Evolutionary conservation across 139 green algal species (phyloP).

Genomic region (Prasinococcaceae sp.): DNA sequence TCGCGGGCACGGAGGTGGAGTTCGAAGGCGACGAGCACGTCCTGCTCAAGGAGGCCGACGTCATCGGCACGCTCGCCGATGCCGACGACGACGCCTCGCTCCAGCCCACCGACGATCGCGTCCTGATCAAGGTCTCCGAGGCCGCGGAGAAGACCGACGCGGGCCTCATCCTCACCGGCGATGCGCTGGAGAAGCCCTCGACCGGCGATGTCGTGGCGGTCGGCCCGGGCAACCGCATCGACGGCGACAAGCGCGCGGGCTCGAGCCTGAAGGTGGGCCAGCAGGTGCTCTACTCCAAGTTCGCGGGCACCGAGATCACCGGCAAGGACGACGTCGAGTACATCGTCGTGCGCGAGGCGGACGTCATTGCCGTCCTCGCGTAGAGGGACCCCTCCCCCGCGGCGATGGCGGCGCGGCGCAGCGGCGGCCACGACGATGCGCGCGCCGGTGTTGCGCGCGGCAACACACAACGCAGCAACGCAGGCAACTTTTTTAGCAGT

Average conservation of each 20-base stretch:
- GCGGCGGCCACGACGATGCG: too few relatives aligned
- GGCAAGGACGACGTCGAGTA: too few relatives aligned
- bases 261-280: slow-evolving; percentile 16
- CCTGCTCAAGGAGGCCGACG: slow-evolving; percentile 55
- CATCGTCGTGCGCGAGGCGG: too few relatives aligned
- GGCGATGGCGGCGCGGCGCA: too few relatives aligned
- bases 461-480: too few relatives aligned
- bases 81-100: slow-evolving; percentile 41
- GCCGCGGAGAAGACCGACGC: slow-evolving; percentile 53
- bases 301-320: slow-evolving; percentile 26
- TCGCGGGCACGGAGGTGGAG: slow-evolving; percentile 78
- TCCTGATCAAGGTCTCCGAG: slow-evolving; percentile 48
- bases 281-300: slow-evolving; percentile 33
- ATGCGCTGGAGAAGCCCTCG: slow-evolving; percentile 68
- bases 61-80: slow-evolving; percentile 38
- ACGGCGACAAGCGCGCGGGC: slow-evolving; percentile 14
- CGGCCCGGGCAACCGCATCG: slow-evolving; percentile 20
- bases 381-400: too few relatives aligned
- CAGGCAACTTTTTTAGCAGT: too few relatives aligned
- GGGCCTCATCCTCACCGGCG: slow-evolving; percentile 68
- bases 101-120: slow-evolving; percentile 38
- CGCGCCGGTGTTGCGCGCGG: too few relatives aligned
- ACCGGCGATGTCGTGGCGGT: slow-evolving; percentile 47
- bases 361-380: too few relatives aligned
- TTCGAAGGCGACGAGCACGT: slow-evolving; percentile 55